Base-by-base conservation (phyloP, 106 monocot species). In the Phalaenopsis equestris region DNA sequence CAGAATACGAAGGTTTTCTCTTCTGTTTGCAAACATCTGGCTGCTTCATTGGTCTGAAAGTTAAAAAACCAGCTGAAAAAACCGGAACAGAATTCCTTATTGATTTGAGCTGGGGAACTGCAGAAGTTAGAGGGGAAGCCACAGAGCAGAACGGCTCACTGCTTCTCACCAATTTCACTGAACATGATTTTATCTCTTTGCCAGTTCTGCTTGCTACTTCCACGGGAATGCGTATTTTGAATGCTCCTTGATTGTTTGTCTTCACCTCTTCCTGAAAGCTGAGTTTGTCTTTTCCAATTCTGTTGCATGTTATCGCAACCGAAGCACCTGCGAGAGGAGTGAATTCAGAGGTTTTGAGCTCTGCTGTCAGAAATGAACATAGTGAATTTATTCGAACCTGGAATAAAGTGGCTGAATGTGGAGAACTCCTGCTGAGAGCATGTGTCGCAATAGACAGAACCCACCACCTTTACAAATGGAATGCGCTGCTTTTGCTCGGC, bases 51-150 rank as follows among this genome's bases (percentile, higher is more conserved):
- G 91, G 91, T 56, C 74, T 86, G 85, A 93, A 89, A 45, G 78
- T 81, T 80, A 90, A 88, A 84, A 88, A 76, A 24, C 93, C 90
- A 23, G 88, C 87, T 5, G 93, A 90, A 88, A 83, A 88, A 18
- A 88, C 78, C 52, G 61, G 87, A 23, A 80, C 73, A 21, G 49
- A 75, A 8, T 84, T 77, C 21, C 48, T 79, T 12, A 75, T 78
- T 38, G 55, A 81, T 4, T 49, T 76, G 12, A 77, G 77, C 2
- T 52, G 81, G 11, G 78, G 75, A 8, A 23, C 57, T 9, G 83
- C 48, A 24, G 87, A 58, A 0, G 79, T 81, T 3, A 80, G 78
- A 64, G 61, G 11, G 21, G 90, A 79, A 42, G 88, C 75, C 10
- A 84, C 72, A 0, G 88, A 42, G 74, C 93, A 93, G 83, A 81